A percentile compares a stretch with the other conserved stretches of the same genome.
phyloP scores from a whole-genome alignment of 1,284 basidiomycete genomes.

The Hypsizygus ulmarius region DNA sequence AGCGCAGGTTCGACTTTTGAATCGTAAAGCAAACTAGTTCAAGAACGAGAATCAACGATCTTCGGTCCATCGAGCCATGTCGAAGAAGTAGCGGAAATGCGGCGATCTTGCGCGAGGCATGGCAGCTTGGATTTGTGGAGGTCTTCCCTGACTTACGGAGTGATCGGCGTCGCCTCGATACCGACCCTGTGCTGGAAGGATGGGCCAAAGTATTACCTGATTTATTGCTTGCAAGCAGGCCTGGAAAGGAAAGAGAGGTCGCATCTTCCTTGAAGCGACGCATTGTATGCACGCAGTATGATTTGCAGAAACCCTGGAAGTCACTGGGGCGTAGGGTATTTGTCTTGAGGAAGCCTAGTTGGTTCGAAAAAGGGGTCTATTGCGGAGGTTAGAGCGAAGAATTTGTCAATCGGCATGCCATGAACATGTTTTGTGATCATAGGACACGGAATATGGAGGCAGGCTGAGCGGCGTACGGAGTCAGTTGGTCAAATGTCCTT shows the following conservation, averaged over 20 bases:
- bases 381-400: neutral
- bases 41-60: neutral
- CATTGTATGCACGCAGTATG: conserved; percentile 1
- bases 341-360: neutral
- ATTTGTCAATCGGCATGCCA: conserved; percentile 2
- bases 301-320: neutral
- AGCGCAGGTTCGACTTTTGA: neutral
- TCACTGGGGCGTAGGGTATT: neutral
- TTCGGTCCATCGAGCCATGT: neutral
- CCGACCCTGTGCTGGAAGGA: conserved; percentile 1
- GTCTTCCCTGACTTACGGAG: conserved; percentile 7
- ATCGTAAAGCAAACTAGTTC: conserved; percentile 9
- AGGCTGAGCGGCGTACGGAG: neutral
- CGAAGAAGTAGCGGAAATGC: neutral
- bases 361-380: neutral
- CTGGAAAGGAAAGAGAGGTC: conserved; percentile 3
- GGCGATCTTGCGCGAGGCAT: conserved; percentile 1
- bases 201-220: neutral
- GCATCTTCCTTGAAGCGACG: neutral
- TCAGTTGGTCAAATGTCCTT: neutral
- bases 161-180: conserved; percentile 4
- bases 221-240: neutral
- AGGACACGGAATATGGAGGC: neutral
- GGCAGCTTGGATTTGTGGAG: neutral
- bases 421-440: conserved; percentile 3